A percentile compares a stretch with the other conserved stretches of the same genome.
phyloP scores from a whole-genome alignment of 371 early-diverging fungal genomes.

The Furculomyces boomerangus region DNA sequence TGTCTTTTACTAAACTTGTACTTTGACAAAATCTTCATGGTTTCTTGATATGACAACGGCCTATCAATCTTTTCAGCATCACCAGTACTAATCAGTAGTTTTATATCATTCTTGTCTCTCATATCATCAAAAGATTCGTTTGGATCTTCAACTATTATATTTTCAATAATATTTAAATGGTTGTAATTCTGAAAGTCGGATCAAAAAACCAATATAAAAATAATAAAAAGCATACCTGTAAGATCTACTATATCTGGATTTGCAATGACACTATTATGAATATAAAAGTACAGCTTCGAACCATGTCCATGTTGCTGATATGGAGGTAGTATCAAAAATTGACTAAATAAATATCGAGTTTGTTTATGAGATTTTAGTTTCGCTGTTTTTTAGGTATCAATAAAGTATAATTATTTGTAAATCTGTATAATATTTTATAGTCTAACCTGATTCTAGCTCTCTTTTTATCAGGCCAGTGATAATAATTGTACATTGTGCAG shows the following conservation, averaged over 20 bases:
- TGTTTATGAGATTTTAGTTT: not conserved
- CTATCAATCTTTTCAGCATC: constrained; percentile 39
- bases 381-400: not conserved
- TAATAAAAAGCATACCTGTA: not conserved
- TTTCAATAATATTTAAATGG: too few species aligned
- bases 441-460: constrained; percentile 56
- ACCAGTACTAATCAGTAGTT: constrained; percentile 30
- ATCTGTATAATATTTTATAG: not conserved
- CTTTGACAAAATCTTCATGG: constrained; percentile 22
- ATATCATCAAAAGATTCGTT: constrained; percentile 72
- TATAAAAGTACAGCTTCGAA: constrained; percentile 41
- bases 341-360: constrained; percentile 30
- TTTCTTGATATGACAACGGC: constrained; percentile 40
- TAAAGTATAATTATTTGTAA: not conserved
- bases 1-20: constrained; percentile 36
- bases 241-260: constrained; percentile 9
- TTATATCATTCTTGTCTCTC: constrained; percentile 68
- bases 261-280: constrained; percentile 35
- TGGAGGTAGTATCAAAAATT: constrained; percentile 78
- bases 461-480: constrained; percentile 53
- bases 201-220: not conserved
- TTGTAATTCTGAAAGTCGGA: too few species aligned
- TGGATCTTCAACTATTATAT: constrained; percentile 66
- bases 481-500: constrained; percentile 62
- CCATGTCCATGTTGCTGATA: constrained; percentile 74